These are phyloP conservation scores for Rhizopus sp. DNA, from an alignment of 371 early-diverging fungal species.

Conservation along the genomic window DNA sequence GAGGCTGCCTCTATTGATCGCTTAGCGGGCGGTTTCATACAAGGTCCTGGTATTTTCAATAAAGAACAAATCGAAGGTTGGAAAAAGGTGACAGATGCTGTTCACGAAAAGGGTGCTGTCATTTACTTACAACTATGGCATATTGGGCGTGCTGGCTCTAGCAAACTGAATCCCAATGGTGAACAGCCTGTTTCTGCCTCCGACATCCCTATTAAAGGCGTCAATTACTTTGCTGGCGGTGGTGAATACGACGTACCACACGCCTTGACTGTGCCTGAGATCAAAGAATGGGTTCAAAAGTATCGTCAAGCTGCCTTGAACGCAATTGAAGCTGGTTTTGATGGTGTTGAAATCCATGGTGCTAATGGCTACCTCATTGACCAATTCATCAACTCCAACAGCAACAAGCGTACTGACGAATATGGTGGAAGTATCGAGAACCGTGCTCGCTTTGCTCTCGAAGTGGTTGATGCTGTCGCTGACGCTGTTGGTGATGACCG, in stretches of 20 bases:
- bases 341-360: slow-evolving; percentile 72
- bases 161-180: slow-evolving; percentile 6
- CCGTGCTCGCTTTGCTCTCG: slow-evolving; percentile 65
- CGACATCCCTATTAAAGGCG: slow-evolving; percentile 8
- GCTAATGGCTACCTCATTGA: slow-evolving; percentile 69
- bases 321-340: slow-evolving; percentile 57
- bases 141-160: slow-evolving; percentile 24
- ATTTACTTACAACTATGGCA: slow-evolving; percentile 63
- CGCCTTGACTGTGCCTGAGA: slow-evolving; percentile 65
- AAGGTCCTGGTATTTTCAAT: slow-evolving; percentile 45
- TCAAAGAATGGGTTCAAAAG: slow-evolving; percentile 53
- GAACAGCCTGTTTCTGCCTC: slow-evolving; percentile 17
- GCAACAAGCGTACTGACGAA: slow-evolving; percentile 56
- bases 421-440: slow-evolving; percentile 82
- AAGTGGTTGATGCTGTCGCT: slow-evolving; percentile 56
- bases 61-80: slow-evolving; percentile 55
- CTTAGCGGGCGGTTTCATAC: slow-evolving; percentile 37
- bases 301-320: slow-evolving; percentile 58
- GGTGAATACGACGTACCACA: slow-evolving; percentile 21
- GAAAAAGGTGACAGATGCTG: slow-evolving; percentile 57
- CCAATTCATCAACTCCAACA: slow-evolving; percentile 51
- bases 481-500: slow-evolving; percentile 27
- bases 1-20: slow-evolving; percentile 55
- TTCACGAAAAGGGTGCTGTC: slow-evolving; percentile 55
- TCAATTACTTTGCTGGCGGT: slow-evolving; percentile 1